These are phyloP conservation scores for Boletus sp. DNA, from an alignment of 768 basidiomycete genomes.

Conservation along the genomic window DNA sequence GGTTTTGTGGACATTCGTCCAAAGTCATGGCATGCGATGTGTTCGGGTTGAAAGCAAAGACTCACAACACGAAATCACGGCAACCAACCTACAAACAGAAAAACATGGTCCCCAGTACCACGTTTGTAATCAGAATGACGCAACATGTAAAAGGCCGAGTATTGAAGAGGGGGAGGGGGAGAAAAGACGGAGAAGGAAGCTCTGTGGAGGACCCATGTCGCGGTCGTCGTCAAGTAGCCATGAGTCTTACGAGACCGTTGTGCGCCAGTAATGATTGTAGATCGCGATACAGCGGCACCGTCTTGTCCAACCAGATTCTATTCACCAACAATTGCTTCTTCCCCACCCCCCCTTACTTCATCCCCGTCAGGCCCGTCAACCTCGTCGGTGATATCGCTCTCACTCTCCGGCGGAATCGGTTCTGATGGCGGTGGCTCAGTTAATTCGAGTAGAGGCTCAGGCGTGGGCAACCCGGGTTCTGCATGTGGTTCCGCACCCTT, in stretches of 20 bases:
- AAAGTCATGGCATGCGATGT: background rate
- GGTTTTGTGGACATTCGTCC: background rate
- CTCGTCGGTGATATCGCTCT: slow-evolving; percentile 36
- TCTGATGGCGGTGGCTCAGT: slow-evolving; percentile 32
- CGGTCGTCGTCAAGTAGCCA: slow-evolving; percentile 15
- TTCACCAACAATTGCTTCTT: slow-evolving; percentile 10
- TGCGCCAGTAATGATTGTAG: background rate
- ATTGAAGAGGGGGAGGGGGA: slow-evolving; percentile 5
- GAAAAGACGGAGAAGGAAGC: slow-evolving; percentile 18
- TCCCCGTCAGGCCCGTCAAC: slow-evolving; percentile 17
- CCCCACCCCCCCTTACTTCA: slow-evolving; percentile 15
- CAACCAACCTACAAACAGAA: background rate
- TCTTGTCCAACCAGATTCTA: background rate
- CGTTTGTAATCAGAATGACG: background rate
- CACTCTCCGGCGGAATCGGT: slow-evolving; percentile 31
- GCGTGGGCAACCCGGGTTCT: slow-evolving; percentile 6
- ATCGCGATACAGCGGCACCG: slow-evolving; percentile 24
- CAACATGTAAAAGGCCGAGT: background rate
- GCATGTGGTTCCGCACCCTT: background rate
- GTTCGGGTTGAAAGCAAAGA: background rate
- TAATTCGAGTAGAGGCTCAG: slow-evolving; percentile 22
- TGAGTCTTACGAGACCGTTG: background rate
- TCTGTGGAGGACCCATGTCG: background rate
- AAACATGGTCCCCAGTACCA: background rate
- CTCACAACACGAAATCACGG: background rate